phyloP scores from a whole-genome alignment of 108 stramenopile species.

The Discostella pseudostelligera region DNA sequence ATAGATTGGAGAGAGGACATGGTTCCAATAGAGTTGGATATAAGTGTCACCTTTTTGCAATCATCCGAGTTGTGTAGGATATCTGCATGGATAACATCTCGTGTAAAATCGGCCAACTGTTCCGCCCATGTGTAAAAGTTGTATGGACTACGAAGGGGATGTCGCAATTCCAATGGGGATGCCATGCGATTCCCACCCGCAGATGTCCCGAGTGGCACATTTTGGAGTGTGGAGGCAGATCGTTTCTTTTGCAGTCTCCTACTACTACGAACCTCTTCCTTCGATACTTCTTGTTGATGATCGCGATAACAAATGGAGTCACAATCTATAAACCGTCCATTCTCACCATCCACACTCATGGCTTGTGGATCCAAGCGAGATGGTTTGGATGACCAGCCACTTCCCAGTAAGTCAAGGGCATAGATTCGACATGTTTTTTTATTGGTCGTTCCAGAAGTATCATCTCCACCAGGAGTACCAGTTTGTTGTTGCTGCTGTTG shows the following conservation, averaged over 20 bases:
- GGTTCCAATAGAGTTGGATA: slow-evolving; percentile 92
- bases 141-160: slow-evolving; percentile 74
- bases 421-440: slow-evolving; percentile 58
- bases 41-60: slow-evolving; percentile 61
- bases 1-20: slow-evolving; percentile 85
- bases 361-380: slow-evolving; percentile 45
- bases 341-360: slow-evolving; percentile 59
- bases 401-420: slow-evolving; percentile 89
- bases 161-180: slow-evolving; percentile 58
- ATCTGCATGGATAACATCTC: slow-evolving; percentile 44
- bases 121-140: slow-evolving; percentile 93
- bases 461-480: too few relatives aligned
- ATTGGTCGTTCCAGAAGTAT: too few relatives aligned
- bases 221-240: slow-evolving; percentile 33
- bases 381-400: slow-evolving; percentile 88
- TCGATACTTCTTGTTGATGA: neutral
- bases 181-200: slow-evolving; percentile 48
- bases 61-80: slow-evolving; percentile 5
- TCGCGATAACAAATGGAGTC: slow-evolving; percentile 35
- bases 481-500: neutral
- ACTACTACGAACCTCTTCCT: neutral
- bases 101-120: slow-evolving; percentile 70
- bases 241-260: slow-evolving; percentile 21
- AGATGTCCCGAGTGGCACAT: slow-evolving; percentile 62
- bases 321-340: slow-evolving; percentile 50